Evolutionary conservation across 2,329 filamentous ascomycete genomes (phyloP).

Genomic region (Metarhizium sp.): DNA sequence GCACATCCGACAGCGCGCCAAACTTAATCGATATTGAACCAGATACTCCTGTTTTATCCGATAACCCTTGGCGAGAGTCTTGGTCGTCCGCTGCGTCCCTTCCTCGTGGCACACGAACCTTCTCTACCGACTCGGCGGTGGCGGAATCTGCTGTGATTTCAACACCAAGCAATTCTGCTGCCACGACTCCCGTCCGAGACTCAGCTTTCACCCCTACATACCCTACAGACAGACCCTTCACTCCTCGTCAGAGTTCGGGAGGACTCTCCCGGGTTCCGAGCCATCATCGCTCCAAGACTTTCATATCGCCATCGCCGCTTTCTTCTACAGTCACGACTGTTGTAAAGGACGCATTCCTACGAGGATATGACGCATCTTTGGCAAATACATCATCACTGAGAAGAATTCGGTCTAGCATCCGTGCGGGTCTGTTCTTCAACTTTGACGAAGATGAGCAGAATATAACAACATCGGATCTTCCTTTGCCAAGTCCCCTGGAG

Average conservation of each 20-base stretch:
- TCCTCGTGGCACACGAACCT: constrained; percentile 26
- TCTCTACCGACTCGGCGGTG: constrained; percentile 27
- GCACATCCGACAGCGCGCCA: constrained; percentile 20
- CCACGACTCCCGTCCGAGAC: constrained; percentile 23
- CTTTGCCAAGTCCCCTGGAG: constrained; percentile 12
- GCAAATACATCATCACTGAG: constrained; percentile 34
- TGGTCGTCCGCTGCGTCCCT: constrained; percentile 19
- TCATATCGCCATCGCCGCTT: constrained; percentile 51
- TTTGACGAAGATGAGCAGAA: constrained; percentile 28
- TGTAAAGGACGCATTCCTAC: constrained; percentile 45
- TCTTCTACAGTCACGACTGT: constrained; percentile 50
- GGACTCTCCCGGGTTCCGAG: constrained; percentile 18
- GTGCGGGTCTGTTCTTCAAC: constrained; percentile 45
- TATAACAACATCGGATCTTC: constrained; percentile 18
- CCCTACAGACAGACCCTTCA: constrained; percentile 16
- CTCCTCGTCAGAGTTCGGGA: constrained; percentile 18
- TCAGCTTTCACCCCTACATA: constrained; percentile 12
- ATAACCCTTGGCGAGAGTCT: constrained; percentile 33
- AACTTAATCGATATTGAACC: constrained; percentile 24
- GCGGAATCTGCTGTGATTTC: constrained; percentile 13
- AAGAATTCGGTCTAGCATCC: constrained; percentile 39
- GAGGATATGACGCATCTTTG: constrained; percentile 31
- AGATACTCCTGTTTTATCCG: constrained; percentile 30
- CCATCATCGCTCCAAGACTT: constrained; percentile 29
- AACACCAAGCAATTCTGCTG: constrained; percentile 19